These are phyloP conservation scores for Teunomyces lycoperdinae DNA, from an alignment of 805 yeast genomes.

Conservation along the genomic window DNA sequence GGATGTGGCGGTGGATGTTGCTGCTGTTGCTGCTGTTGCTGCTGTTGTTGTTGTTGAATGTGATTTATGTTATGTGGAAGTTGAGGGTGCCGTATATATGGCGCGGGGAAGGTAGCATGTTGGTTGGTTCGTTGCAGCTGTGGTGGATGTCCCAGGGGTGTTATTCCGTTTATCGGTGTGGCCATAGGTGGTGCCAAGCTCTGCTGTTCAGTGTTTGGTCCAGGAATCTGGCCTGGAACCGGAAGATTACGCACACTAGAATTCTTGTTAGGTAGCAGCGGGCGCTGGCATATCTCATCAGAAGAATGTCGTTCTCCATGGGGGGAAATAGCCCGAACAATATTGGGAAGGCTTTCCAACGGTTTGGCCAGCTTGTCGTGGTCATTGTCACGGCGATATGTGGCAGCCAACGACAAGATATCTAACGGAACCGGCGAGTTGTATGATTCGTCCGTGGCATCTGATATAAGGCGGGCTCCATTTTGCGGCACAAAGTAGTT, in stretches of 20 bases:
- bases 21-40: background rate
- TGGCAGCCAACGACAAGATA: slow-evolving; percentile 40
- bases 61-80: background rate
- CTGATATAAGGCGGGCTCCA: background rate
- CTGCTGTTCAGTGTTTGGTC: background rate
- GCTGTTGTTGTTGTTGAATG: background rate
- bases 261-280: background rate
- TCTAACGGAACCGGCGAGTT: slow-evolving; percentile 33
- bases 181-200: background rate
- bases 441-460: slow-evolving; percentile 1
- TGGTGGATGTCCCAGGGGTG: background rate
- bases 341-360: background rate
- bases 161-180: background rate
- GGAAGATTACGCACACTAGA: background rate
- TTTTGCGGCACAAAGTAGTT: slow-evolving; percentile 1
- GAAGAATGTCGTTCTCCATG: background rate
- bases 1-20: background rate
- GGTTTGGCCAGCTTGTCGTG: background rate
- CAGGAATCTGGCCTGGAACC: background rate
- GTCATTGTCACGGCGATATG: slow-evolving; percentile 26
- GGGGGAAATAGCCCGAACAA: background rate
- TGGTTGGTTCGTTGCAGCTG: background rate
- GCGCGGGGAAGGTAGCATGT: background rate
- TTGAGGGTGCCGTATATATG: background rate
- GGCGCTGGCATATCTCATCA: background rate